Evolutionary conservation across 2,329 filamentous ascomycete genomes (phyloP), one percentile per base, ranked within the genome.

Genomic region (Anthostomella pinea): DNA sequence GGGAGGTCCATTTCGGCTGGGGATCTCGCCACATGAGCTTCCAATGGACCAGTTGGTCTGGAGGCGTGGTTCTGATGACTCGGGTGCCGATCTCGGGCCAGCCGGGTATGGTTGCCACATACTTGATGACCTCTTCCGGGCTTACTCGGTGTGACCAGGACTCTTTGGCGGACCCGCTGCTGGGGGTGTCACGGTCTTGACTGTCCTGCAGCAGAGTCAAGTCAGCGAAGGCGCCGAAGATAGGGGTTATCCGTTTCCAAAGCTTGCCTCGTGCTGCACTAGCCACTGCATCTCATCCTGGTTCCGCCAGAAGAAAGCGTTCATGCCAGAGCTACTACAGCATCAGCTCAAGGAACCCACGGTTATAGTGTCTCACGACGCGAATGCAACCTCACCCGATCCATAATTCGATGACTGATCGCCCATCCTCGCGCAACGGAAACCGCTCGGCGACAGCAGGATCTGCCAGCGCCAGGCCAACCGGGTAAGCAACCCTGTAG

Each of bases 31-130:
- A 61, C 29, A 52, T 43, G 17, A 62, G 49, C 40, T 53, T 49
- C 48, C 58, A 62, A 38, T 60, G 67, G 45, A 73, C 63, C 30
- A 72, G 66, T 16, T 35, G 38, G 8, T 37, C 35, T 4, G 35
- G 25, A 0, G 45, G 53, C 7, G 48, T 48, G 11, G 18, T 41
- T 17, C 24, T 43, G 19, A 48, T 39, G 11, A 51, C 39, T 14
- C 29, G 33, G 3, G 30, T 33, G 21, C 40, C 43, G 10, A 35
- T 22, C 7, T 48, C 35, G 7, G 36, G 33, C 10, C 29, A 39
- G 14, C 31, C 36, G 4, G 37, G 25, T 5, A 31, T 33, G 6
- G 5, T 14, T 8, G 18, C 25, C 5, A 30, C 11, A 25, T 30
- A 27, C 11, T 35, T 17, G 33, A 41, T 10, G 15, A 39, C 27